Conservation (phyloP, 768 basidiomycete genomes). For the Lactarius indigo region DNA sequence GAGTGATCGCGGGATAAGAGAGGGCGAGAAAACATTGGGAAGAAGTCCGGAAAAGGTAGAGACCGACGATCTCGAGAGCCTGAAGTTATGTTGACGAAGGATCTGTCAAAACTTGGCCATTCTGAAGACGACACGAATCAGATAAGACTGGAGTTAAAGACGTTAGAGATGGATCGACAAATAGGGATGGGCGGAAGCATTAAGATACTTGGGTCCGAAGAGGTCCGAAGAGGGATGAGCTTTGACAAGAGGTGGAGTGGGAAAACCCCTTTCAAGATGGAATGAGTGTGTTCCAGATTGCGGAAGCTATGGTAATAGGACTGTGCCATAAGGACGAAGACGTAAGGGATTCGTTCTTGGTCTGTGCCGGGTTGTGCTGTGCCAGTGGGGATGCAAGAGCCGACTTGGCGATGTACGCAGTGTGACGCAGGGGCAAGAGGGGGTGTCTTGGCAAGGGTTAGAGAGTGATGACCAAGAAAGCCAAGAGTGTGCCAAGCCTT, state of each 20-base stretch:
- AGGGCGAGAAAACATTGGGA: not conserved
- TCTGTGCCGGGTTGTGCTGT: conserved; percentile 8
- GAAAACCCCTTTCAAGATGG: not conserved
- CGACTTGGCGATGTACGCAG: not conserved
- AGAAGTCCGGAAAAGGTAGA: not conserved
- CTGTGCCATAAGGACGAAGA: not conserved
- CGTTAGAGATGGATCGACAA: too few relatives aligned
- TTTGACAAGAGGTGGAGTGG: not conserved
- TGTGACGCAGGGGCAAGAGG: not conserved
- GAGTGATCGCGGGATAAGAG: not conserved
- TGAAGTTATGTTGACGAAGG: not conserved
- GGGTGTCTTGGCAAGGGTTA: not conserved
- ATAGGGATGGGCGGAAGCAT: not conserved
- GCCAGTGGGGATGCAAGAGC: not conserved
- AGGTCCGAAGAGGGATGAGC: not conserved
- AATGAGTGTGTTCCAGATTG: not conserved
- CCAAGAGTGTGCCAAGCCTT: not conserved
- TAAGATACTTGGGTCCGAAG: not conserved
- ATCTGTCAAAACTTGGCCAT: not conserved
- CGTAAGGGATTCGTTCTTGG: not conserved
- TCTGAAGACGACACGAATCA: not conserved
- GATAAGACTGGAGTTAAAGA: too few relatives aligned
- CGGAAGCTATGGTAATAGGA: not conserved
- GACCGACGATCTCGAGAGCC: not conserved
- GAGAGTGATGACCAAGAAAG: not conserved